Evolutionary conservation across 768 basidiomycete genomes (phyloP), one percentile per base, ranked within the genome.

Genomic region (Boletellus ananas): DNA sequence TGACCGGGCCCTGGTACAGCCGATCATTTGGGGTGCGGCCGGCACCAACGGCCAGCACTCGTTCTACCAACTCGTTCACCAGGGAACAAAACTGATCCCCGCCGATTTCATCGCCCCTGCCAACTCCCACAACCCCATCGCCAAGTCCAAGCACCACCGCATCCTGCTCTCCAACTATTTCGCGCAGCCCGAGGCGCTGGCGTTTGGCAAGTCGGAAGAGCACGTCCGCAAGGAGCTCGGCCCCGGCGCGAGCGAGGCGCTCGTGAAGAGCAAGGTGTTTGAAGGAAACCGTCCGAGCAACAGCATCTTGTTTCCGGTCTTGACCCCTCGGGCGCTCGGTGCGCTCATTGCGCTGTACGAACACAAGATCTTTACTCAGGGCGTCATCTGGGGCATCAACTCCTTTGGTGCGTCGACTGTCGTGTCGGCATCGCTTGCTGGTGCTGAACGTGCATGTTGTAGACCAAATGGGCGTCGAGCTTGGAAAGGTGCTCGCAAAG

Each of bases 391-490:
- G 94, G 94, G 94, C 21, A 95, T 99, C 77, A 98, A 99, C 77
- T 94, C 92, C 3, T 98, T 92, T 67, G 94, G 91, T 91, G 46
- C 31, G 80, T 68, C 6, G n/a, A 39, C 8, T 37, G 9, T 18
- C 21, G 27, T 29, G 31, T 46, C 1, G 2, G 12, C 25, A 18
- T 16, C 21, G 25, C 34, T n/a, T 10, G n/a, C 12, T 9, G 8
- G 17, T 42, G 31, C 47, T 58, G 9, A 47, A 34, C 7, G 14
- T 18, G 13, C 14, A 43, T 11, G 20, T 39, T 1, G 18, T 61
- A 91, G 92, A 98, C 70, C 96, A 98, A 84, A 96, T 97, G 94
- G 96, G 96, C 67, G 95, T 98, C 57, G 95, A 98, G 70, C 86
- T 98, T 47, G 94, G 94, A 50, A 98, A 98, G 69, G 90, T 94